Evolutionary conservation across 352 stramenopile genomes (phyloP).

Genomic region (Albugo laibachii): DNA sequence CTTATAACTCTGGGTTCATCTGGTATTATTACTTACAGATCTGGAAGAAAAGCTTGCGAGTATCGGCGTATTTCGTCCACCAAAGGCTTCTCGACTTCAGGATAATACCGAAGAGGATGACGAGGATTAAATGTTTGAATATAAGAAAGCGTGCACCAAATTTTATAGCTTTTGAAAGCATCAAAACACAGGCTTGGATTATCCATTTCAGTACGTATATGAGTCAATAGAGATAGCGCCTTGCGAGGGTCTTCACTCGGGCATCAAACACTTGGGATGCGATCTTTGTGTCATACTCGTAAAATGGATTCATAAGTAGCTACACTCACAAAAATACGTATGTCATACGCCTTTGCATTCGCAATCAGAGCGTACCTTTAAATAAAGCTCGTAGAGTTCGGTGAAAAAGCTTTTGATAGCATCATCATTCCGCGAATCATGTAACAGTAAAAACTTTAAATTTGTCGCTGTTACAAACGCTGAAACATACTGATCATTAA

Average conservation of each 20-base stretch:
- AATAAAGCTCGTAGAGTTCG: constrained; percentile 94
- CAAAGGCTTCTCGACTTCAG: neutral
- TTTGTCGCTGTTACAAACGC: constrained; percentile 91
- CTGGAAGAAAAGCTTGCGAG: neutral
- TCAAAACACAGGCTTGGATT: too few species aligned
- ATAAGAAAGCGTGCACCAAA: neutral
- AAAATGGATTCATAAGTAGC: constrained; percentile 93
- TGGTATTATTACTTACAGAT: neutral
- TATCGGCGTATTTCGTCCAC: constrained; percentile 1
- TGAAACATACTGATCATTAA: constrained; percentile 95
- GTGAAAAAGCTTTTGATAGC: constrained; percentile 92
- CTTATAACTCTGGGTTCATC: constrained; percentile 6
- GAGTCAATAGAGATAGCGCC: constrained; percentile 58
- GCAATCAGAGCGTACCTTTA: constrained; percentile 89
- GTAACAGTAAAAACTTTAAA: constrained; percentile 91
- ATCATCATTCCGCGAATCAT: constrained; percentile 88
- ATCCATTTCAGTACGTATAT: neutral
- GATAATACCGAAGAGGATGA: neutral
- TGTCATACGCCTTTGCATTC: too few species aligned
- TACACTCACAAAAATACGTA: constrained; percentile 11
- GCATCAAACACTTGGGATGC: constrained; percentile 85
- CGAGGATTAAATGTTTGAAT: neutral
- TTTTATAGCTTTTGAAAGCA: constrained; percentile 4
- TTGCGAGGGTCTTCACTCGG: constrained; percentile 74
- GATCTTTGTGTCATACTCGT: constrained; percentile 89